Evolutionary conservation across 257 asterid genomes (phyloP).

Genomic region (Misopates orontium): DNA sequence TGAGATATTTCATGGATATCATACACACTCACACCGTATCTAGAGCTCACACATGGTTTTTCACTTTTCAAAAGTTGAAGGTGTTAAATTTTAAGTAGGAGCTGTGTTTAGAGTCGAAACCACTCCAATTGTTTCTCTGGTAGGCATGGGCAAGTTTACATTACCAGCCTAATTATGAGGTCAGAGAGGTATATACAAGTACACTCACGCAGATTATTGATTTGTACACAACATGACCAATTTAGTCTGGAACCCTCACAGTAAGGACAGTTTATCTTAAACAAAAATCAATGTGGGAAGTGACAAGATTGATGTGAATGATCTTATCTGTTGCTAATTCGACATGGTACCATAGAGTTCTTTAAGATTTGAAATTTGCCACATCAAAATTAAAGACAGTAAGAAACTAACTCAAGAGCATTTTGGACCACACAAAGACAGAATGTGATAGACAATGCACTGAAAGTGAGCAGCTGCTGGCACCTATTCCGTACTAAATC

Average conservation of each 20-base stretch:
- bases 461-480: not conserved
- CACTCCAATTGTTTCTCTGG: too few species aligned
- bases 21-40: not conserved
- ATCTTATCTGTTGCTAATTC: not conserved
- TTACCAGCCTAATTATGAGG: not conserved
- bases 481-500: constrained; percentile 9
- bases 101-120: not conserved
- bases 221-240: not conserved
- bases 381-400: too few species aligned
- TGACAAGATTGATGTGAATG: too few species aligned
- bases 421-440: too few species aligned
- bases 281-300: too few species aligned
- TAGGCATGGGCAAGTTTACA: not conserved
- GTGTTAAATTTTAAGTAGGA: not conserved
- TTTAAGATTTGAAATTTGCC: too few species aligned
- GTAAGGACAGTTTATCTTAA: not conserved
- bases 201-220: not conserved
- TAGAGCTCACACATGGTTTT: not conserved
- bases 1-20: not conserved
- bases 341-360: not conserved
- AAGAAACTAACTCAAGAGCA: too few species aligned
- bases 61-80: not conserved
- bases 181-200: not conserved
- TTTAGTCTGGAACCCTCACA: not conserved
- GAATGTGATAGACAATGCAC: not conserved